Conservation (phyloP, 2,329 filamentous ascomycete genomes). For the Trematosphaeria pertusa region DNA sequence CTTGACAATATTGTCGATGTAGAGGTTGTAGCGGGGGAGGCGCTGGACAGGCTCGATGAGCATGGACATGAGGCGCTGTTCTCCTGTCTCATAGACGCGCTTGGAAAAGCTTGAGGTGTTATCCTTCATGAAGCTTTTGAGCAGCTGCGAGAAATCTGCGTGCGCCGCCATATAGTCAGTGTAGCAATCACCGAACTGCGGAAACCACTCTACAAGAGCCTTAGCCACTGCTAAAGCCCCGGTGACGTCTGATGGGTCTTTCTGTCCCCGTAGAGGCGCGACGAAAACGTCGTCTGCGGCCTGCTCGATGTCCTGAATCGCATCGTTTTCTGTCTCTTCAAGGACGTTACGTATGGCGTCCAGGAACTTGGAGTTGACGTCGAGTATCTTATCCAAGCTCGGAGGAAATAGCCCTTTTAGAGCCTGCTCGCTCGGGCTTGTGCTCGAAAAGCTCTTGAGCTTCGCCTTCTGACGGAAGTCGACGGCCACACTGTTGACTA, state of each 20-base stretch:
- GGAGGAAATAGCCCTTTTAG: conserved; percentile 80
- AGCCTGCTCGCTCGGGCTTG: conserved; percentile 75
- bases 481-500: conserved; percentile 80
- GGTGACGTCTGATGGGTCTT: conserved; percentile 69
- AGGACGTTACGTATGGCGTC: conserved; percentile 77
- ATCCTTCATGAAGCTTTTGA: conserved; percentile 78
- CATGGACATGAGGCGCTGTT: conserved; percentile 87
- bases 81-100: conserved; percentile 80
- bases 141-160: conserved; percentile 80
- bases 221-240: conserved; percentile 81
- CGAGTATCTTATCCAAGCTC: conserved; percentile 79
- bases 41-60: conserved; percentile 97
- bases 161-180: conserved; percentile 92
- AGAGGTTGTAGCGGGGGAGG: conserved; percentile 89
- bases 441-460: conserved; percentile 63
- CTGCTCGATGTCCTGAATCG: conserved; percentile 76
- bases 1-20: conserved; percentile 93
- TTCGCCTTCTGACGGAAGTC: conserved; percentile 78
- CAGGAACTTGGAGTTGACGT: conserved; percentile 82
- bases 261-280: conserved; percentile 42
- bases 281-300: conserved; percentile 49
- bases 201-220: conserved; percentile 88
- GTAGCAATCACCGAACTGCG: conserved; percentile 88
- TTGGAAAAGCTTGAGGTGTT: conserved; percentile 83
- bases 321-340: conserved; percentile 83